phyloP scores from a whole-genome alignment of 768 basidiomycete genomes.

The Rhodotorula sphaerocarpa region DNA sequence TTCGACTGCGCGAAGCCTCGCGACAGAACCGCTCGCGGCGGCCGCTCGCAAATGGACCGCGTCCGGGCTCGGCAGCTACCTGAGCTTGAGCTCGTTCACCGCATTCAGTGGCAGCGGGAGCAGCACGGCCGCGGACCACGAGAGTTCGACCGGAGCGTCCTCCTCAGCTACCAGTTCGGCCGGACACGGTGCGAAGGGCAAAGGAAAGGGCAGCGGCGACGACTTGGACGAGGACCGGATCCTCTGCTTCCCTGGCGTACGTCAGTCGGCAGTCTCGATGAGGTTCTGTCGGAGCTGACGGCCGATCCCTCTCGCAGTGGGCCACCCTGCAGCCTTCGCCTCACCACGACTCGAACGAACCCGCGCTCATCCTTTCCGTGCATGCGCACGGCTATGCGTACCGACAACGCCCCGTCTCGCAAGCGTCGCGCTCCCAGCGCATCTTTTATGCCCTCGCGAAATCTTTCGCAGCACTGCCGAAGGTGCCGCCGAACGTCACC shows the following conservation, averaged over 20 bases:
- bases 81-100: not conserved
- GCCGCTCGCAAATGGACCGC: not conserved
- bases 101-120: not conserved
- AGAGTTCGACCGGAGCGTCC: not conserved
- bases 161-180: too few relatives aligned
- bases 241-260: slow-evolving; percentile 31
- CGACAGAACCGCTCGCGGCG: too few relatives aligned
- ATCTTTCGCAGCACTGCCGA: slow-evolving; percentile 34
- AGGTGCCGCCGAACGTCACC: slow-evolving; percentile 13
- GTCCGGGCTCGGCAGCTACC: not conserved
- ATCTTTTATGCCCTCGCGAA: slow-evolving; percentile 37
- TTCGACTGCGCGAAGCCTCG: too few relatives aligned
- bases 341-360: slow-evolving; percentile 12
- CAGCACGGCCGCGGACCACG: not conserved
- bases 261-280: not conserved
- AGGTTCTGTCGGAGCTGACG: too few relatives aligned
- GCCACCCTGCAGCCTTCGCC: slow-evolving; percentile 22
- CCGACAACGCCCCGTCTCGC: slow-evolving; percentile 23
- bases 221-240: slow-evolving; percentile 19
- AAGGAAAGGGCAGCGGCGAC: not conserved
- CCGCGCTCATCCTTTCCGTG: slow-evolving; percentile 25
- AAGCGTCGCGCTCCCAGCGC: slow-evolving; percentile 37
- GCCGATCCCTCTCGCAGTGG: slow-evolving; percentile 1
- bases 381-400: slow-evolving; percentile 27
- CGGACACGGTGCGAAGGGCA: not conserved